Base-by-base conservation (phyloP, 2,329 filamentous ascomycete species). In the Aureobasidium sp. region DNA sequence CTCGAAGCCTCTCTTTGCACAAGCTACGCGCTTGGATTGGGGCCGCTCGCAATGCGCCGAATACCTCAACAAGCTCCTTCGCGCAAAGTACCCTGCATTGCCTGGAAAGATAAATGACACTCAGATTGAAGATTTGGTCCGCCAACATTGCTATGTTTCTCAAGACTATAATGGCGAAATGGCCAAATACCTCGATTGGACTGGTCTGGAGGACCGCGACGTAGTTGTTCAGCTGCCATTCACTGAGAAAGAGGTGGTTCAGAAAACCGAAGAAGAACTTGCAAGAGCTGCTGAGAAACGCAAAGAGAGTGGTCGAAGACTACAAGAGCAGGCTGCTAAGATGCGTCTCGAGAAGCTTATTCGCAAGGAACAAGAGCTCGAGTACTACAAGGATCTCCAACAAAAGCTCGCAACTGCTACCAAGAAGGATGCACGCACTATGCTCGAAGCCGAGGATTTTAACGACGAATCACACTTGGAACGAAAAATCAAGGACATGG, bases 241-340 rank as follows among this genome's bases (percentile, higher is more conserved):
- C 71, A 95, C 90, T 0, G 94, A 99, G 74, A 92, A 96, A 66
- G 80, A 97, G 3, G 79, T 97, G 1, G 76, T 92, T 0, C 90
- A 96, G 72, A 99, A 99, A 78, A 94, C 88, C 1, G 90, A 96
- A 70, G 94, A 97, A 72, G 94, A 99, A 73, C 82, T 99, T 16
- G 91, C 90, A 2, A 83, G 86, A 44, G 90, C 95, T 65, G 91
- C 93, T 11, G 94, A 99, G 78, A 88, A 93, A 72, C 91, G 96
- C 71, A 96, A 95, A 73, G 94, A 99, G 75, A 94, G 91, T 67
- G 94, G 94, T 0, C 82, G 94, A 65, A 82, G 95, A 49, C 73
- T 99, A 30, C 94, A 99, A 73, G 91, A 97, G 69, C 94, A 99
- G 74, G 94, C 94, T 0, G 93, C 93, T 10, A 97, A 96, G 75